These are phyloP conservation scores for Lathyrus sativus DNA, from an alignment of 306 rosid species.

Conservation along the genomic window DNA sequence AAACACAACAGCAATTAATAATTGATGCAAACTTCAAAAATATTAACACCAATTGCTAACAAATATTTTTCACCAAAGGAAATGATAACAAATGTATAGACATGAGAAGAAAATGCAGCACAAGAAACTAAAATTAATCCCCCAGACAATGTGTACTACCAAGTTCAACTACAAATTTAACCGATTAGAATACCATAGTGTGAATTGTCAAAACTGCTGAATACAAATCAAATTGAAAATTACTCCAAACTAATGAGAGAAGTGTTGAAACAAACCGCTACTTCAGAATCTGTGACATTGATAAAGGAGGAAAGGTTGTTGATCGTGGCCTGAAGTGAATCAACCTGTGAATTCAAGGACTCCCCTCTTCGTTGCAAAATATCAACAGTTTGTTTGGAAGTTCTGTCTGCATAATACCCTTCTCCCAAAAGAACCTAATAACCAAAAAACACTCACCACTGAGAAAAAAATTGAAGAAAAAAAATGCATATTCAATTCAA, in stretches of 20 bases:
- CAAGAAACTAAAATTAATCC: conserved; percentile 2
- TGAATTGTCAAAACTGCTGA: conserved; percentile 7
- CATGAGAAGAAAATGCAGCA: conserved; percentile 16
- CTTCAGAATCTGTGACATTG: conserved; percentile 58
- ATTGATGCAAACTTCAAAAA: conserved; percentile 26
- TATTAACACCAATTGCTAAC: conserved; percentile 24
- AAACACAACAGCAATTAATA: conserved; percentile 9
- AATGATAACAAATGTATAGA: conserved; percentile 18
- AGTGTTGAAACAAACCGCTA: conserved; percentile 40
- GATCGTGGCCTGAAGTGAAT: conserved; percentile 64
- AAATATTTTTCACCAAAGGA: neutral
- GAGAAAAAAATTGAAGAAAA: neutral
- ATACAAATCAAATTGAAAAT: neutral
- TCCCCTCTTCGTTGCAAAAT: conserved; percentile 79
- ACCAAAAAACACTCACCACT: conserved; percentile 6
- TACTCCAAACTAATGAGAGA: conserved; percentile 16
- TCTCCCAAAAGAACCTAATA: conserved; percentile 87
- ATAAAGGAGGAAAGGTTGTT: conserved; percentile 73
- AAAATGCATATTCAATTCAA: neutral
- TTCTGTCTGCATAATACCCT: conserved; percentile 79
- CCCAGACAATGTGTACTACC: neutral
- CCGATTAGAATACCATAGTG: neutral
- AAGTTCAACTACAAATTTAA: neutral
- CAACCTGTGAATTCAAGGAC: conserved; percentile 65
- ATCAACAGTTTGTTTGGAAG: conserved; percentile 74